Evolutionary conservation across 2,329 filamentous ascomycete species (phyloP).

Genomic region (Sclerotinia minor): DNA sequence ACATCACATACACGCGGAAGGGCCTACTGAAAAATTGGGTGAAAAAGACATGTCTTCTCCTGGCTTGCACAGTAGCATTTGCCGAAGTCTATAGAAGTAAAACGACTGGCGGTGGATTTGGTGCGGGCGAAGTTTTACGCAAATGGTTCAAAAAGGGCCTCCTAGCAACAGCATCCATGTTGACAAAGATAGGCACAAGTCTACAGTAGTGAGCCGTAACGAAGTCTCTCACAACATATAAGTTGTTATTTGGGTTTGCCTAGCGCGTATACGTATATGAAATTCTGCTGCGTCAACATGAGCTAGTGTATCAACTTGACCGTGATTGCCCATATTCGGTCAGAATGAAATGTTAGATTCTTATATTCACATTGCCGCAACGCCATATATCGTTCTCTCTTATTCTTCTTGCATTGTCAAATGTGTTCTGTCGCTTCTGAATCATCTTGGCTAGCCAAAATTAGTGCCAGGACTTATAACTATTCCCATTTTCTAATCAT

Average conservation of each 20-base stretch:
- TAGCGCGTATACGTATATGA: neutral
- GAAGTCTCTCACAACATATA: neutral
- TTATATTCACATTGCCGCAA: neutral
- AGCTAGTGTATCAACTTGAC: neutral
- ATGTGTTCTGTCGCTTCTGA: neutral
- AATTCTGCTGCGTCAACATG: neutral
- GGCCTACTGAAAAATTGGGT: constrained; percentile 44
- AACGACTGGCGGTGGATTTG: neutral
- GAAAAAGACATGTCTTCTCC: constrained; percentile 17
- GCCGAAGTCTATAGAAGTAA: neutral
- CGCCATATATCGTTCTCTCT: too few species aligned
- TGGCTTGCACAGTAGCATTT: neutral
- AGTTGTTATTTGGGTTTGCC: neutral
- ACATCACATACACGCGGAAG: constrained; percentile 51
- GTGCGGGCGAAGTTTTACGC: neutral
- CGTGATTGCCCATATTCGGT: neutral
- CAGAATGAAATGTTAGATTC: too few species aligned
- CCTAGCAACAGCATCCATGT: neutral
- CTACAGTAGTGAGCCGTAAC: neutral
- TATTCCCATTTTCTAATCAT: neutral
- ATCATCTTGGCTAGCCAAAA: neutral
- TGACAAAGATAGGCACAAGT: neutral
- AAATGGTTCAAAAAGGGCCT: constrained; percentile 17
- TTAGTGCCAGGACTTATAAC: neutral
- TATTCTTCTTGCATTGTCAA: neutral